These are phyloP conservation scores for Bullera alba DNA, from an alignment of 768 basidiomycete genomes.

Conservation along the genomic window DNA sequence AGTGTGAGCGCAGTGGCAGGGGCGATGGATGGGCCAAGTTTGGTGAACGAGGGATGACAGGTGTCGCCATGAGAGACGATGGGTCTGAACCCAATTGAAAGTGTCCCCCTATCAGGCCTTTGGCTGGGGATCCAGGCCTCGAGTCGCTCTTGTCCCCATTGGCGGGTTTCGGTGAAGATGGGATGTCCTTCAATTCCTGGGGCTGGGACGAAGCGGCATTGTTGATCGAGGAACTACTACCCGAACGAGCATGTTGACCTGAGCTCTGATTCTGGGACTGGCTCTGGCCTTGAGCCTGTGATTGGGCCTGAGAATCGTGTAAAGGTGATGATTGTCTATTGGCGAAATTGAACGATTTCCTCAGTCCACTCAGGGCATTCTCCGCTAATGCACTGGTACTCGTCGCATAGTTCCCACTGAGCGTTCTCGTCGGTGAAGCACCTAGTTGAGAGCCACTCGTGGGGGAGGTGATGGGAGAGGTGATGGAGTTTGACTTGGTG, in stretches of 20 bases:
- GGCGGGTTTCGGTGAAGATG: not conserved
- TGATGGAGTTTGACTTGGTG: not conserved
- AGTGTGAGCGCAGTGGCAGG: slow-evolving; percentile 3
- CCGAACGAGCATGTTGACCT: no score
- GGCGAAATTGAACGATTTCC: slow-evolving; percentile 21
- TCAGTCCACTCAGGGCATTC: slow-evolving; percentile 27
- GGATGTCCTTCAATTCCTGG: slow-evolving; percentile 25
- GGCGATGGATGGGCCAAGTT: not conserved
- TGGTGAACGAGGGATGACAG: not conserved
- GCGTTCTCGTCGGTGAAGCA: not conserved
- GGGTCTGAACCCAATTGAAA: not conserved
- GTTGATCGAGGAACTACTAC: not conserved
- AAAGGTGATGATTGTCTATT: no score
- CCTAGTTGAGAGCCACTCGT: not conserved
- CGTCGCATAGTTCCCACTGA: slow-evolving; percentile 2
- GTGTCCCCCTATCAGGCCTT: not conserved
- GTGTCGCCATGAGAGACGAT: slow-evolving; percentile 1
- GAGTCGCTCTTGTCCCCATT: not conserved
- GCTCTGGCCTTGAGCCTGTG: no score
- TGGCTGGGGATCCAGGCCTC: not conserved
- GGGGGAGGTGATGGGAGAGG: not conserved
- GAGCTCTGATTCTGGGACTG: no score
- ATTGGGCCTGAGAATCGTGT: no score
- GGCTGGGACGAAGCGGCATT: not conserved
- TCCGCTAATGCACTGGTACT: slow-evolving; percentile 24